phyloP scores from a whole-genome alignment of 108 stramenopile genomes.

The Pseudonitzschia multiseries region DNA sequence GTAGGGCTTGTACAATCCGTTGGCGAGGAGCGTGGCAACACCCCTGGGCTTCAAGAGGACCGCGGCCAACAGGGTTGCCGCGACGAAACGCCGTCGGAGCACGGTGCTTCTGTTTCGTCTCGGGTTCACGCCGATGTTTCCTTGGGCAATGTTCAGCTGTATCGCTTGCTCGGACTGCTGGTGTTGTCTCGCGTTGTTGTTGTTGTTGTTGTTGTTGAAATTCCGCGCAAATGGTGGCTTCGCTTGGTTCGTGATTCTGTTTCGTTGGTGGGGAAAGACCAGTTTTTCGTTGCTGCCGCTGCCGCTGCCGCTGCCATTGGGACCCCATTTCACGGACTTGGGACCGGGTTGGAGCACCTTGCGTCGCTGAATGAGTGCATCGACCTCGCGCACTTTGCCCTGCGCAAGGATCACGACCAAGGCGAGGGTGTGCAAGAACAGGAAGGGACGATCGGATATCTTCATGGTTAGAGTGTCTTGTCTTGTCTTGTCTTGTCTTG shows the following conservation, averaged over 20 bases:
- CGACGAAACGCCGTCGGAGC: not conserved
- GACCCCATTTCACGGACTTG: not conserved
- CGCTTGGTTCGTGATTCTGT: not conserved
- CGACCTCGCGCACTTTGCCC: not conserved
- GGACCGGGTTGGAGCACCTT: not conserved
- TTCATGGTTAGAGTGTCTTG: not conserved
- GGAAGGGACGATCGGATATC: not conserved
- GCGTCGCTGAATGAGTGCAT: not conserved
- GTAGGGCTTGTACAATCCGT: conserved; percentile 21
- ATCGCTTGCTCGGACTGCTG: not conserved
- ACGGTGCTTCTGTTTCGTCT: not conserved
- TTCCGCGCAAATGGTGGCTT: not conserved
- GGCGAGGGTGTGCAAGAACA: not conserved
- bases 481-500: not conserved
- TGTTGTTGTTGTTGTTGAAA: too few species aligned
- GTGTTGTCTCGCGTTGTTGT: not conserved
- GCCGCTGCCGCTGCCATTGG: not conserved
- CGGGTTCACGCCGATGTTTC: not conserved
- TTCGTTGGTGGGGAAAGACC: not conserved
- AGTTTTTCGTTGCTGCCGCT: not conserved
- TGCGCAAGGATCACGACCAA: not conserved
- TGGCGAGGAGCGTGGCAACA: not conserved
- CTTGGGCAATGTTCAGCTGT: not conserved
- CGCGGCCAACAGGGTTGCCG: not conserved
- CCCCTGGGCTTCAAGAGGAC: not conserved